Base-by-base conservation (phyloP, 805 yeast genomes). In the Pichia ethanolica region DNA sequence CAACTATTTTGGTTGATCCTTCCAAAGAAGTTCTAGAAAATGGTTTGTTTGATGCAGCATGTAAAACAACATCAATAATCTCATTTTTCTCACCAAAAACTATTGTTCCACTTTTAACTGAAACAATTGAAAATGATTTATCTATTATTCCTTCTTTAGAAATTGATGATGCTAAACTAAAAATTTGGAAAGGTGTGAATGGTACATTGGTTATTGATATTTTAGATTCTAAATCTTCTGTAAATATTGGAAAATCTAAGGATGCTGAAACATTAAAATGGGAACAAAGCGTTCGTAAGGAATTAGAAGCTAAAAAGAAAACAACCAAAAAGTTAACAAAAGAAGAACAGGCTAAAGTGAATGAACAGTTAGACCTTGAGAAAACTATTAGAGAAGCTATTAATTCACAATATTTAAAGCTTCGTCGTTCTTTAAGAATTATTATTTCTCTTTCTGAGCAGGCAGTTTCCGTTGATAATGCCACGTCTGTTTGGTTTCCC, bases 181-280 rank as follows among this genome's bases (percentile, higher is more conserved):
- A 67, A 12, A 85, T 93, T 35, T 87, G 88, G 84, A 72, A 68
- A 42, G 83, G 84, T 9, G 62, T 71, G 0, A 95, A 82, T 42
- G 95, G 89, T 3, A 82, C 77, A 42, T 63, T 84, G 47, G 93
- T 85, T 2, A 66, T 81, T 20, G 81, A 87, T 59, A 79, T 86
- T 5, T 64, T 86, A 44, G 76, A 74, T 36, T 43, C 60, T 3
- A 75, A 71, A 59, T 67, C 70, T 12, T 20, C 39, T 25, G 69
- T 71, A 34, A 70, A 68, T 5, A 79, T 80, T 12, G 79, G 79
- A 60, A 87, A 86, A 62, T 70, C 87, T 1, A 89, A 83, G 61
- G 96, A 89, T 59, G 88, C 88, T 58, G 95, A 85, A 58, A 85
- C 90, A 2, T 69, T 78, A 51, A 81, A 87, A 63, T 91, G 98